phyloP scores from a whole-genome alignment of 2,329 filamentous ascomycete genomes.

The Alternaria panax region DNA sequence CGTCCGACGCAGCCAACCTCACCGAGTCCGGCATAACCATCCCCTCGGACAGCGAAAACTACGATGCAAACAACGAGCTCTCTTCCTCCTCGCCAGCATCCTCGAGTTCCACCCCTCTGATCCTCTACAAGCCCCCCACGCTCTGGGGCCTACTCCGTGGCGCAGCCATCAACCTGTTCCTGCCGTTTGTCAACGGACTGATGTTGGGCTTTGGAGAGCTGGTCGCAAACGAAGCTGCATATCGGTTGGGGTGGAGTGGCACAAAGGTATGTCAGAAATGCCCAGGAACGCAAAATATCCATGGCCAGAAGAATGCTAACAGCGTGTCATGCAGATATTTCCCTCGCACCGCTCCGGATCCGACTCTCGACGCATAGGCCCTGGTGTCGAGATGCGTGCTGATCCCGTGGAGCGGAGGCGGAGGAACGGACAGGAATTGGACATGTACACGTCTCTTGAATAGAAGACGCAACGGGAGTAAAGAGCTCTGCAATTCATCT shows the following conservation, averaged over 20 bases:
- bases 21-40: constrained; percentile 79
- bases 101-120: constrained; percentile 69
- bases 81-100: constrained; percentile 70
- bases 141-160: constrained; percentile 85
- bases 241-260: constrained; percentile 88
- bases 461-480: constrained; percentile 41
- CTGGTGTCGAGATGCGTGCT: constrained; percentile 81
- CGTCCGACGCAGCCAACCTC: constrained; percentile 56
- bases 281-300: background rate
- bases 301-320: background rate
- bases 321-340: constrained; percentile 58
- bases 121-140: constrained; percentile 89
- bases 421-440: constrained; percentile 62
- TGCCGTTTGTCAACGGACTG: constrained; percentile 96
- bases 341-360: constrained; percentile 62
- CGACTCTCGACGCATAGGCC: constrained; percentile 72
- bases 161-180: constrained; percentile 90
- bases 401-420: constrained; percentile 65
- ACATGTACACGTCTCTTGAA: constrained; percentile 74
- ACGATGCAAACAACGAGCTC: constrained; percentile 70
- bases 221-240: constrained; percentile 95
- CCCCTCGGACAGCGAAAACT: constrained; percentile 83
- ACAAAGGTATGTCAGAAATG: constrained; percentile 74
- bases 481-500: background rate
- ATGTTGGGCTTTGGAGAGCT: constrained; percentile 98